Base-by-base conservation (phyloP, 495 filamentous ascomycete genomes). In the Penicillium chermesinum region DNA sequence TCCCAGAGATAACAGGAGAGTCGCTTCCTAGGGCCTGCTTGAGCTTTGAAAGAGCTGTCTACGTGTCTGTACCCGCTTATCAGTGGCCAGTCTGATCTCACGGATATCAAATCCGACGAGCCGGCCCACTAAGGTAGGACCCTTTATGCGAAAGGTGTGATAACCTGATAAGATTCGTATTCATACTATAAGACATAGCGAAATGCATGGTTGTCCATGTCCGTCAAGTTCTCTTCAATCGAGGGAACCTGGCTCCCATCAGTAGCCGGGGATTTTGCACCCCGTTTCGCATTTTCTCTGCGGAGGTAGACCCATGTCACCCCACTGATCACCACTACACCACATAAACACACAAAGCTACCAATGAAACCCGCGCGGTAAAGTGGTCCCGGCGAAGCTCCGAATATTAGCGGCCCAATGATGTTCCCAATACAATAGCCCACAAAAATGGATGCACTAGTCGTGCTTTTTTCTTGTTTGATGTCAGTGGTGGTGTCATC, bases 341-440 rank as follows among this genome's bases (percentile, higher is more conserved):
- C 25, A 44, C 42, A 44, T n/a, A 44, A 19, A 21, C 42, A 44
- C 13, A 44, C 42, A 44, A 44, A 44, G n/a, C 42, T 44, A 18
- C 42, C 42, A 16, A 44, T 44, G 15, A 44, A 44, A 3, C 42
- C 42, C 33, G 42, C 22, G 6, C 42, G 42, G 20, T 44, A 44
- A 8, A 44, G 10, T 6, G 42, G 42, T 7, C 42, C 42, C 9
- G 42, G 42, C 0, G 42, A 44, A 9, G 42, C 42, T 7, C 42
- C 42, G 25, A 44, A 44, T n/a, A 44, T 44, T 6, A 44, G 30
- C 20, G 42, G 42, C 1, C 42, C 42, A 13, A 44, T 44, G 30
- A 44, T 44, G 16, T 44, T 44, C 27, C 42, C 30, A 17, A 44
- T 20, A 35, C 42, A 44, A 14, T 44, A 44, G 14, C 42, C 42